Conservation (phyloP, 768 basidiomycete species). For the Cystobasidium ongulense region DNA sequence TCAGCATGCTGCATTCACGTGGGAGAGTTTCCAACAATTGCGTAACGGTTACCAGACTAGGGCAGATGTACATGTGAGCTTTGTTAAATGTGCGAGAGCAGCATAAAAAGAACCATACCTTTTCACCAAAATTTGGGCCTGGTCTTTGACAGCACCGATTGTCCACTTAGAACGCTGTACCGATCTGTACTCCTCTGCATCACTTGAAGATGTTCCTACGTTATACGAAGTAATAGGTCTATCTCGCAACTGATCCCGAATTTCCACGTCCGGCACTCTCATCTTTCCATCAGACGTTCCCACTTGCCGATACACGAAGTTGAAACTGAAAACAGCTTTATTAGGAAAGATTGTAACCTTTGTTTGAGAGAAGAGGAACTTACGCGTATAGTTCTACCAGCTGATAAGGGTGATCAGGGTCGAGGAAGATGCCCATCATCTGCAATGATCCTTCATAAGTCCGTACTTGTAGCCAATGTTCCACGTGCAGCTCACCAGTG, state of each 20-base stretch:
- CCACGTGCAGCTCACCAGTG: too few species aligned
- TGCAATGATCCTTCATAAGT: too few species aligned
- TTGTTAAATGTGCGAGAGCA: too few species aligned
- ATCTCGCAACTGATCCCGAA: constrained; percentile 34
- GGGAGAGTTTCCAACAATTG: not conserved
- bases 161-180: not conserved
- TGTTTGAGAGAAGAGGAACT: not conserved
- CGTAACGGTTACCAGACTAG: not conserved
- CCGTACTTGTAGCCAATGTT: too few species aligned
- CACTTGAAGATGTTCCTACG: not conserved
- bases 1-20: constrained; percentile 17
- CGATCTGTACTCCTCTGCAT: not conserved
- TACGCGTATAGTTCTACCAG: constrained; percentile 45
- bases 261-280: constrained; percentile 32
- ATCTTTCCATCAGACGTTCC: not conserved
- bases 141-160: constrained; percentile 34
- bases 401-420: constrained; percentile 78
- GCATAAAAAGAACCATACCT: too few species aligned
- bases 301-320: constrained; percentile 35
- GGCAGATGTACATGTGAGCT: too few species aligned
- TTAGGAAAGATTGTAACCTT: not conserved
- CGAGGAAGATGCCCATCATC: constrained; percentile 44
- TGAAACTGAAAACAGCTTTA: constrained; percentile 25
- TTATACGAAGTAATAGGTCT: constrained; percentile 21
- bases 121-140: constrained; percentile 60